Percentiles rank a stretch among this genome's conserved stretches.
Conservation (phyloP, 352 stramenopile genomes). For the Saprolegnia parasitica region DNA sequence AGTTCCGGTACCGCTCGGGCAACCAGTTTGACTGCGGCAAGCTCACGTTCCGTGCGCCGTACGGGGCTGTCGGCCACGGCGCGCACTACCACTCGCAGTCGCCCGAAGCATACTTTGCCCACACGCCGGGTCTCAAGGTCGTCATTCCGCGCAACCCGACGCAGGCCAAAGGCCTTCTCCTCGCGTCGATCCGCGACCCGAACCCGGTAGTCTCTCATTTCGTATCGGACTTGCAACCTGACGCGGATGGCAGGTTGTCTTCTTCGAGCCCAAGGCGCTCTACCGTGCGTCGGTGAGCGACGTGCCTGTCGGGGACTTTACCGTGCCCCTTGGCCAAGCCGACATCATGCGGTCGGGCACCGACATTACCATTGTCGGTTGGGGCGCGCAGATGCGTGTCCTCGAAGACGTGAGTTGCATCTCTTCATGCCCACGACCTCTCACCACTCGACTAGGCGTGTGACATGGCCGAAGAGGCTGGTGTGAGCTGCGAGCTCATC, state of each 20-base stretch:
- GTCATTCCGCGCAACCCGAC: conserved; percentile 94
- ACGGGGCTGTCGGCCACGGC: conserved; percentile 92
- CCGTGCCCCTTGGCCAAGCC: conserved; percentile 90
- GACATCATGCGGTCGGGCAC: conserved; percentile 89
- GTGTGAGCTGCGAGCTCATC: conserved; percentile 96
- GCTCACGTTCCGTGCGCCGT: conserved; percentile 93
- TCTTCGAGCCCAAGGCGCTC: conserved; percentile 98
- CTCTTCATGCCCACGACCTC: background rate
- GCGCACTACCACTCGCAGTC: conserved; percentile 94
- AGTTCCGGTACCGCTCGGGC: conserved; percentile 97
- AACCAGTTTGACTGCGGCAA: conserved; percentile 97
- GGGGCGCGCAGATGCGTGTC: conserved; percentile 88
- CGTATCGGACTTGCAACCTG: background rate
- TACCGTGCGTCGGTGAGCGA: conserved; percentile 95
- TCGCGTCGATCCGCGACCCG: conserved; percentile 93
- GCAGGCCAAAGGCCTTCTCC: conserved; percentile 94
- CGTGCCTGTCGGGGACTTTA: conserved; percentile 94
- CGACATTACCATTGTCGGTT: conserved; percentile 95
- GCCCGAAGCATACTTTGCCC: conserved; percentile 95
- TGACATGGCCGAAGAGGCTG: conserved; percentile 84
- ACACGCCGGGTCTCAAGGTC: conserved; percentile 96
- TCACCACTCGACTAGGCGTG: conserved; percentile 40
- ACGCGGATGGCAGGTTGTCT: conserved; percentile 63
- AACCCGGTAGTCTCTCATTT: conserved; percentile 70
- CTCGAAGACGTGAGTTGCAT: conserved; percentile 44